Evolutionary conservation across 257 asterid genomes (phyloP).

Genomic region (Jacaranda mimosifolia): DNA sequence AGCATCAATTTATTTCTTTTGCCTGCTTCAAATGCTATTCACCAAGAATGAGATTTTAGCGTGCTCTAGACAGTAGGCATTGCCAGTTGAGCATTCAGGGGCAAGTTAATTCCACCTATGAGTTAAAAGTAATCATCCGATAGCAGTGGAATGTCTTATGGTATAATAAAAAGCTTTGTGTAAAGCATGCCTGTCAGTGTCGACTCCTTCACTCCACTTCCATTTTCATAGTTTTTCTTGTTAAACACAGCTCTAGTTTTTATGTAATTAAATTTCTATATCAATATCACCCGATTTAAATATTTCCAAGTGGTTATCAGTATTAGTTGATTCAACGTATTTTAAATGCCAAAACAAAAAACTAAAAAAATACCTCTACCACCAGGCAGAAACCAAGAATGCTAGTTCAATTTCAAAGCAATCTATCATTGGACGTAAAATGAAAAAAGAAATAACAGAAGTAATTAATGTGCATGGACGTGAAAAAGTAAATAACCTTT

Average conservation of each 20-base stretch:
- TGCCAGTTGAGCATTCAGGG: not conserved
- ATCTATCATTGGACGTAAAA: not conserved
- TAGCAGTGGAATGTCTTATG: not conserved
- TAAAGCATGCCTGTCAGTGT: not conserved
- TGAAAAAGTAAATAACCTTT: conserved; percentile 47
- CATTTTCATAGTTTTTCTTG: not conserved
- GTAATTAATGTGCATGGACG: not conserved
- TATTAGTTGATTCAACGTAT: not conserved
- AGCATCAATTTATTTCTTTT: not conserved
- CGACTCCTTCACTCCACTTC: not conserved
- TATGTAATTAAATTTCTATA: not conserved
- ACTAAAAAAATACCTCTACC: not conserved
- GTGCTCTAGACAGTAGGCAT: conserved; percentile 1
- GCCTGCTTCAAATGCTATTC: conserved; percentile 20
- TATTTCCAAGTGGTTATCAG: not conserved
- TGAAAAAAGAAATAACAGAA: not conserved
- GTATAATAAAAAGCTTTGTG: too few relatives aligned
- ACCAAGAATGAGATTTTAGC: conserved; percentile 10
- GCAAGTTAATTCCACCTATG: not conserved
- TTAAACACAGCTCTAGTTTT: not conserved
- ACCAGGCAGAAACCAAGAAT: not conserved
- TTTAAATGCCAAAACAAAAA: not conserved
- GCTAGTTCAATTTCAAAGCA: not conserved
- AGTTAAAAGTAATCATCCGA: not conserved
- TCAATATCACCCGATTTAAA: not conserved